Evolutionary conservation across 2,329 filamentous ascomycete genomes (phyloP).

Genomic region (Clarireedia homoeocarpa): DNA sequence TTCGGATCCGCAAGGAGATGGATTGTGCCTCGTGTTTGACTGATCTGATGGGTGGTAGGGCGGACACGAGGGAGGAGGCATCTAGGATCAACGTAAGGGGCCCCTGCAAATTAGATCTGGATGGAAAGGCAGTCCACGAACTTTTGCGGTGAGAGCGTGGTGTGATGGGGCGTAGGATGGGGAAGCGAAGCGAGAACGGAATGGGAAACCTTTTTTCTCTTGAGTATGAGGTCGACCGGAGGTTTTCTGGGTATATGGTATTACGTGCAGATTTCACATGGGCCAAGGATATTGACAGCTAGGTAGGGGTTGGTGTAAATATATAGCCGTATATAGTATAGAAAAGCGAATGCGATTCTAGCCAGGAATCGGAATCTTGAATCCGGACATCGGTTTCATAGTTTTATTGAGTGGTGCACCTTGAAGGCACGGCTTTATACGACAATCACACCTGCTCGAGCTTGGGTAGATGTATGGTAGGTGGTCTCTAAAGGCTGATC

Average conservation of each 20-base stretch:
- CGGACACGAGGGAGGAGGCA: not conserved
- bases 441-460: not conserved
- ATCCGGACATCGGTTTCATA: no score
- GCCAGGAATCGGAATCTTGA: no score
- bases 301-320: no score
- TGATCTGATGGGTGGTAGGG: not conserved
- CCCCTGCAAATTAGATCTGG: not conserved
- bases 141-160: not conserved
- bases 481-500: no score
- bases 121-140: not conserved
- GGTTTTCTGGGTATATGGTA: not conserved
- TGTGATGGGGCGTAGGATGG: not conserved
- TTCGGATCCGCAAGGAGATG: not conserved
- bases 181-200: not conserved
- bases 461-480: not conserved
- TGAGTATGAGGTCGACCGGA: not conserved
- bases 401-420: no score
- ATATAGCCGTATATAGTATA: no score
- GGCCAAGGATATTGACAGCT: not conserved
- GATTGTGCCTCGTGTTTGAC: not conserved
- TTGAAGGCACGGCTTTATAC: not conserved
- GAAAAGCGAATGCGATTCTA: no score
- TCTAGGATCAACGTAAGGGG: not conserved
- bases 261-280: not conserved
- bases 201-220: not conserved